Evolutionary conservation across 768 basidiomycete genomes (phyloP).

Genomic region (Podaxis rugospora): DNA sequence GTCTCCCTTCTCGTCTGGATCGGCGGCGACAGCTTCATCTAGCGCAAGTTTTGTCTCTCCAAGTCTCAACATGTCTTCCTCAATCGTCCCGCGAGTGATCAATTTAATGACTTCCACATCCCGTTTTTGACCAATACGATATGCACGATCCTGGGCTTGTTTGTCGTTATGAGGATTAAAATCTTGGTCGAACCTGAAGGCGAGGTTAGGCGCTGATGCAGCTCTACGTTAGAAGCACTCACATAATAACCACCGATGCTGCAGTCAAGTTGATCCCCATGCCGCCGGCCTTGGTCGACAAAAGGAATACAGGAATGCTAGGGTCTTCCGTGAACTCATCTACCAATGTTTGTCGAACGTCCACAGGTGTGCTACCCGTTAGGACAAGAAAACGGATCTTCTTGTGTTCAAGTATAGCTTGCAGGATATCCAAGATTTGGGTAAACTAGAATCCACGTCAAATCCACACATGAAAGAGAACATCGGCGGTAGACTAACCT

Average conservation of each 20-base stretch:
- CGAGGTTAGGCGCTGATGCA: not conserved
- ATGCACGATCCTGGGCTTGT: constrained; percentile 96
- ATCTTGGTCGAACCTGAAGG: constrained; percentile 86
- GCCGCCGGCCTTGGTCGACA: constrained; percentile 90
- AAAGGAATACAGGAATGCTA: constrained; percentile 81
- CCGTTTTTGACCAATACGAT: constrained; percentile 92
- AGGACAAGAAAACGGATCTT: constrained; percentile 75
- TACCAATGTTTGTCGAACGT: constrained; percentile 87
- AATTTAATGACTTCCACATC: constrained; percentile 95
- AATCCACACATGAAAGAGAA: not conserved
- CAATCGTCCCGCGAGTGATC: constrained; percentile 87
- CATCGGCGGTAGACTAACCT: constrained; percentile 44
- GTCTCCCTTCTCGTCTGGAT: constrained; percentile 55
- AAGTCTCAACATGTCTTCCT: constrained; percentile 92
- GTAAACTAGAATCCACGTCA: constrained; percentile 62
- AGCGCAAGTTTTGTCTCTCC: constrained; percentile 88
- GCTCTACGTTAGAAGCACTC: constrained; percentile 19
- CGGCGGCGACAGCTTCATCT: constrained; percentile 92
- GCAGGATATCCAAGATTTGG: constrained; percentile 91
- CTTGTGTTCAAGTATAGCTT: constrained; percentile 71
- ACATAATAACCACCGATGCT: constrained; percentile 94
- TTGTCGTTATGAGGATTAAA: constrained; percentile 98
- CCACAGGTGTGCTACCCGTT: constrained; percentile 92
- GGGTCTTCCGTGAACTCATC: constrained; percentile 93
- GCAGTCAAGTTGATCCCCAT: constrained; percentile 98